These are phyloP conservation scores for Aspergillus proliferans DNA, from an alignment of 2,329 filamentous ascomycete species.

Conservation along the genomic window DNA sequence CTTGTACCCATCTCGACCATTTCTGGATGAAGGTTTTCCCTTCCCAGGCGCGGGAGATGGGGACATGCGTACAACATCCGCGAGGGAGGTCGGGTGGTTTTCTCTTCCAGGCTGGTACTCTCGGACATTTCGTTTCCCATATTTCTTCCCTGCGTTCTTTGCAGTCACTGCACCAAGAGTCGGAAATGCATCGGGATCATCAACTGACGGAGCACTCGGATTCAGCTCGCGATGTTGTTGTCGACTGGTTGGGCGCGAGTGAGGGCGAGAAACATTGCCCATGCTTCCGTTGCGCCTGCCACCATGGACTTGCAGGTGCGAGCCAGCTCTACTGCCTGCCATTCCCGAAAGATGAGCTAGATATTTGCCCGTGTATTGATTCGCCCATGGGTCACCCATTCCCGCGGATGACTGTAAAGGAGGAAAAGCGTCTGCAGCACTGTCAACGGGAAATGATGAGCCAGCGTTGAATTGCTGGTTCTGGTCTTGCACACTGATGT, in stretches of 20 bases:
- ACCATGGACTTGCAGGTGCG: slow-evolving; percentile 23
- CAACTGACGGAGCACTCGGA: slow-evolving; percentile 67
- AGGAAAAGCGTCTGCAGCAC: slow-evolving; percentile 73
- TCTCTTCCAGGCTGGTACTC: slow-evolving; percentile 56
- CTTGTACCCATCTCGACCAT: slow-evolving; percentile 57
- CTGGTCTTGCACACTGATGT: slow-evolving; percentile 63
- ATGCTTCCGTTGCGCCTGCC: slow-evolving; percentile 46
- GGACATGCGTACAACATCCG: slow-evolving; percentile 92
- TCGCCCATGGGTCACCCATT: slow-evolving; percentile 54
- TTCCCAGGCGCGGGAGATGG: slow-evolving; percentile 66
- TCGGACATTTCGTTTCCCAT: slow-evolving; percentile 77
- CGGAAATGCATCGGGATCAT: slow-evolving; percentile 94
- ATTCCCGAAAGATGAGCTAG: slow-evolving; percentile 37
- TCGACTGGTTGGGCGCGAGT: slow-evolving; percentile 78
- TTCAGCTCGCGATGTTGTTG: slow-evolving; percentile 62
- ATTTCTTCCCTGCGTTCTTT: slow-evolving; percentile 73
- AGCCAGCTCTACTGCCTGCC: slow-evolving; percentile 42
- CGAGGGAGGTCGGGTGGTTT: slow-evolving; percentile 68
- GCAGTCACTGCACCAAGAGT: slow-evolving; percentile 69
- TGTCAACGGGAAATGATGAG: slow-evolving; percentile 68
- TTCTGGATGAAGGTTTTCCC: slow-evolving; percentile 49
- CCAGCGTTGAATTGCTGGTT: slow-evolving; percentile 51
- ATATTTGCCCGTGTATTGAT: slow-evolving; percentile 40
- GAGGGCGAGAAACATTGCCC: slow-evolving; percentile 54
- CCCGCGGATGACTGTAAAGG: slow-evolving; percentile 58